A percentile compares a stretch with the other conserved stretches of the same genome.
phyloP scores from a whole-genome alignment of 2,329 filamentous ascomycete genomes.

The Colletotrichum lupini region DNA sequence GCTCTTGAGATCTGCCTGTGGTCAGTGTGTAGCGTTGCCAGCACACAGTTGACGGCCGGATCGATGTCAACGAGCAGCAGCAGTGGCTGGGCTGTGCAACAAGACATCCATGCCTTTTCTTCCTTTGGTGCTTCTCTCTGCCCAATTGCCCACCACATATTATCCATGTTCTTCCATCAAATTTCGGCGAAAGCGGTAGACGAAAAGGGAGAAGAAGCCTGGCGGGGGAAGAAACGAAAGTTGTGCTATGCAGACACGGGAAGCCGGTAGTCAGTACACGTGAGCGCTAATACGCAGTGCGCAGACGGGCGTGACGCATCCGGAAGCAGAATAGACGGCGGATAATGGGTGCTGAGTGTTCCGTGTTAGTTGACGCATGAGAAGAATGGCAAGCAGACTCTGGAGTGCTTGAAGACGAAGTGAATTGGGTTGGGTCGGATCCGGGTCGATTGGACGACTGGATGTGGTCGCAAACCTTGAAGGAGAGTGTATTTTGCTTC shows the following conservation, averaged over 20 bases:
- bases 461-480: neutral
- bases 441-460: constrained; percentile 19
- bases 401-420: neutral
- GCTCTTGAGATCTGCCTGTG: constrained; percentile 8
- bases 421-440: constrained; percentile 22
- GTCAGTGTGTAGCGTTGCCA: constrained; percentile 19
- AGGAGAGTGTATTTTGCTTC: neutral
- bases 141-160: neutral
- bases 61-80: constrained; percentile 9
- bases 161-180: neutral
- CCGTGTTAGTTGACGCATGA: neutral
- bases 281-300: constrained; percentile 5
- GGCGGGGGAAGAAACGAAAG: neutral
- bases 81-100: constrained; percentile 25
- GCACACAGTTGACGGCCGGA: constrained; percentile 8
- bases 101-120: constrained; percentile 3
- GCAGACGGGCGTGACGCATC: constrained; percentile 16
- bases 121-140: constrained; percentile 3
- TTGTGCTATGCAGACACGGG: constrained; percentile 23
- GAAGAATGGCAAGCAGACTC: neutral
- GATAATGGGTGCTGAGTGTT: constrained; percentile 2
- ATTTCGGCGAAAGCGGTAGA: neutral
- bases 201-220: constrained; percentile 18
- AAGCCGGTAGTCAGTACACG: constrained; percentile 13
- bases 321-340: constrained; percentile 12